Evolutionary conservation across 2,329 filamentous ascomycete genomes (phyloP).

Genomic region (Fusarium caatingaense): DNA sequence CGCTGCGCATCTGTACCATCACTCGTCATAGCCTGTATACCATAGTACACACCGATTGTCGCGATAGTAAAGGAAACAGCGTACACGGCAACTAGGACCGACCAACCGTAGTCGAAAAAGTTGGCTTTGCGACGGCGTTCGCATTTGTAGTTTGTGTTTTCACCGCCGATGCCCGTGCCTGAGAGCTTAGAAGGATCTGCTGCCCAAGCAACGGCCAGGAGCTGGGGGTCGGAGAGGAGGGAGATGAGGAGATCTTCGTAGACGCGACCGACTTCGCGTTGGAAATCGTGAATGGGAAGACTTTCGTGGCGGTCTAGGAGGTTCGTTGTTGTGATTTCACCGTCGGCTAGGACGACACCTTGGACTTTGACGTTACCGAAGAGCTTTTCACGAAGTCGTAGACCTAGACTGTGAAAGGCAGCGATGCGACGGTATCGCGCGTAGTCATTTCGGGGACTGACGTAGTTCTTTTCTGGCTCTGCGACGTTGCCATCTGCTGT

Average conservation of each 20-base stretch:
- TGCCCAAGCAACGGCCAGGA: constrained; percentile 39
- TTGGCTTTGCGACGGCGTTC: constrained; percentile 21
- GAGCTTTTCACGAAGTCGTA: constrained; percentile 13
- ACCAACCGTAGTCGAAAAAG: constrained; percentile 29
- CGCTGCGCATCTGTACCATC: constrained; percentile 24
- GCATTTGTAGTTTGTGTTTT: constrained; percentile 22
- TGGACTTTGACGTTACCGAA: constrained; percentile 13
- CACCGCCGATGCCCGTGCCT: neutral
- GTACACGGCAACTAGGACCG: constrained; percentile 25
- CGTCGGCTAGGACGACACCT: neutral
- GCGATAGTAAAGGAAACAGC: constrained; percentile 16
- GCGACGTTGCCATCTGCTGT: constrained; percentile 27
- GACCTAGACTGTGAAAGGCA: constrained; percentile 31
- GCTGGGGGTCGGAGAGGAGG: constrained; percentile 34
- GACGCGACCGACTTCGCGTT: neutral
- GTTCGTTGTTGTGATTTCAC: constrained; percentile 9
- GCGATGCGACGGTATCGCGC: constrained; percentile 25
- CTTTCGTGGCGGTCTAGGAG: constrained; percentile 30
- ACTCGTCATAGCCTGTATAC: constrained; percentile 26
- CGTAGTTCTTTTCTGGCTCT: constrained; percentile 26
- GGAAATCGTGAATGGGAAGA: constrained; percentile 19
- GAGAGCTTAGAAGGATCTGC: constrained; percentile 23
- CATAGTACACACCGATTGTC: constrained; percentile 25
- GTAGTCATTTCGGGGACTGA: constrained; percentile 12
- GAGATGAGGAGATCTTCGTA: constrained; percentile 40